Conservation (phyloP, 78 protist species). For the Anaeramoeba flamelloides region DNA sequence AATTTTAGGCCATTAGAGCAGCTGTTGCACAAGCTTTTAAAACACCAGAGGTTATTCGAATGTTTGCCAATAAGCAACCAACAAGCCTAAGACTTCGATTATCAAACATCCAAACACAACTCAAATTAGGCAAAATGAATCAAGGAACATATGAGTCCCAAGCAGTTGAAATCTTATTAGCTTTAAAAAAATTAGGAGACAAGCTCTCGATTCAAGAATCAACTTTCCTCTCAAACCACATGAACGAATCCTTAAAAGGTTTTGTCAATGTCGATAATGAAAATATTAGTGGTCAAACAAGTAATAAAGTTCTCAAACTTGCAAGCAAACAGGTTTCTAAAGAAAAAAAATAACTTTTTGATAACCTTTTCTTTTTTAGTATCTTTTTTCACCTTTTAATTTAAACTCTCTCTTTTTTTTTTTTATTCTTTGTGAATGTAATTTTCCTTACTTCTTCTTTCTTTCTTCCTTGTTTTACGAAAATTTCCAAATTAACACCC, state of each 20-base stretch:
- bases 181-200: conserved; percentile 50
- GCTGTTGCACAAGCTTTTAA: conserved; percentile 53
- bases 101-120: conserved; percentile 18
- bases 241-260: neutral
- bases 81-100: conserved; percentile 32
- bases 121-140: conserved; percentile 36
- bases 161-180: conserved; percentile 45
- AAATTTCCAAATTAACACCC: too few species aligned
- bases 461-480: too few species aligned
- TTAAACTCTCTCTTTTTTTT: too few species aligned
- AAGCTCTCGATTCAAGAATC: neutral
- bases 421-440: too few species aligned
- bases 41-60: conserved; percentile 60
- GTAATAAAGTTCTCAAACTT: neutral
- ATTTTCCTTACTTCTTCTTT: too few species aligned
- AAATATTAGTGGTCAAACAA: neutral
- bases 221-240: neutral
- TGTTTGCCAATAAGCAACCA: conserved; percentile 60
- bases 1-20: conserved; percentile 64
- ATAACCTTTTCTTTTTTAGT: too few species aligned
- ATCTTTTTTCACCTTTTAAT: too few species aligned
- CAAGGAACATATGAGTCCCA: conserved; percentile 14
- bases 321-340: neutral
- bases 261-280: neutral
- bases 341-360: neutral